Evolutionary conservation across 2,329 filamentous ascomycete species (phyloP).

Genomic region (Venturia oleaginea): DNA sequence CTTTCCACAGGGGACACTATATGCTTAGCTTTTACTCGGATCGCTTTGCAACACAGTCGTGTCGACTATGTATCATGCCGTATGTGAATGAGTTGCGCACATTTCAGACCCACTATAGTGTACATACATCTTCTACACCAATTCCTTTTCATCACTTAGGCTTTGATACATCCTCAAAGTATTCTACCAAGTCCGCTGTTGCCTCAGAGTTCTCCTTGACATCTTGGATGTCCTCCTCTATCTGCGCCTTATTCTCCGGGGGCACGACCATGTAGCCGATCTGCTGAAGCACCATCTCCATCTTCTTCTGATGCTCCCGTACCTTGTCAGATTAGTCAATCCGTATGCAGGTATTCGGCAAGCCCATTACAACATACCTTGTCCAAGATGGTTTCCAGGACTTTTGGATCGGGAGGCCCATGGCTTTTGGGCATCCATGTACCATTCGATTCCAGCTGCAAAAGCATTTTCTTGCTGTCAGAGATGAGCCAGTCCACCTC

Average conservation of each 20-base stretch:
- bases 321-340: too few species aligned
- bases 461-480: constrained; percentile 10
- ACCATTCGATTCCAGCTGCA: constrained; percentile 10
- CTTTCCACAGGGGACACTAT: too few species aligned
- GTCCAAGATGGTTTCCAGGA: neutral
- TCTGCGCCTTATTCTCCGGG: neutral
- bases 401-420: neutral
- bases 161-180: neutral
- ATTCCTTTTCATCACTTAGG: neutral
- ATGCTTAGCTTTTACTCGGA: too few species aligned
- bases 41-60: too few species aligned
- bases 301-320: constrained; percentile 1
- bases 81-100: too few species aligned
- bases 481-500: constrained; percentile 11
- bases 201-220: neutral
- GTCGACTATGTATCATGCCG: too few species aligned
- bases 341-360: too few species aligned
- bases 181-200: neutral
- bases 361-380: too few species aligned
- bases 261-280: neutral
- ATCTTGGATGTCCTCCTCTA: neutral
- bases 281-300: neutral
- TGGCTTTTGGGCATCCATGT: constrained; percentile 10
- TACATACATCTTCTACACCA: neutral
- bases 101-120: neutral